Evolutionary conservation across 2,329 filamentous ascomycete species (phyloP).

Genomic region (Byssoonygena ceratinophila): DNA sequence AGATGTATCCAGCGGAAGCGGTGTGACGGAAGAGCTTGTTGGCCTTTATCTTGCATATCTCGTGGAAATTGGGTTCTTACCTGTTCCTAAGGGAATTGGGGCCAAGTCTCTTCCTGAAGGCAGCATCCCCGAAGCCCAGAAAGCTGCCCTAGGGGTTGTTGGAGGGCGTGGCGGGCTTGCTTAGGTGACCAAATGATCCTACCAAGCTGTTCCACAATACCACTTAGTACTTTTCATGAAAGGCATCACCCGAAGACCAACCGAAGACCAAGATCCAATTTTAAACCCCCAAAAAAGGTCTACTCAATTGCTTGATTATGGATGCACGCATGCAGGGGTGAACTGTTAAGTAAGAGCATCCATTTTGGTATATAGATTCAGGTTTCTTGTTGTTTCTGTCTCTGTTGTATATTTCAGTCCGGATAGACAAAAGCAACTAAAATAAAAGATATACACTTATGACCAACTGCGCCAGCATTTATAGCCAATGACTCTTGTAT

Average conservation of each 20-base stretch:
- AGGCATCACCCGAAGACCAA: too few relatives aligned
- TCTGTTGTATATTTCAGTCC: background rate
- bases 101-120: constrained; percentile 34
- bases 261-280: background rate
- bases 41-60: constrained; percentile 52
- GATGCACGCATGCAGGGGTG: background rate
- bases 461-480: background rate
- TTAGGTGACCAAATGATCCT: background rate
- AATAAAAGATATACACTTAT: background rate
- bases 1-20: constrained; percentile 42
- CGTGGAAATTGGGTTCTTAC: constrained; percentile 50
- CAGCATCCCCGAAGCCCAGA: constrained; percentile 33
- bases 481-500: too few relatives aligned
- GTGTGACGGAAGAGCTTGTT: constrained; percentile 48
- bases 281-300: too few relatives aligned
- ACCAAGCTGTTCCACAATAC: background rate
- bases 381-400: background rate
- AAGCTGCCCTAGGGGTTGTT: constrained; percentile 37
- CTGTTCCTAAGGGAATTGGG: constrained; percentile 32
- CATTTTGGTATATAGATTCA: background rate
- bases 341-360: background rate
- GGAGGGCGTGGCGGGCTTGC: constrained; percentile 38
- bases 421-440: constrained; percentile 1
- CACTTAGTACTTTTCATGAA: too few relatives aligned
- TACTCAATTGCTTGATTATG: too few relatives aligned